Conservation (phyloP, 306 rosid genomes). For the Lupinus albus region DNA sequence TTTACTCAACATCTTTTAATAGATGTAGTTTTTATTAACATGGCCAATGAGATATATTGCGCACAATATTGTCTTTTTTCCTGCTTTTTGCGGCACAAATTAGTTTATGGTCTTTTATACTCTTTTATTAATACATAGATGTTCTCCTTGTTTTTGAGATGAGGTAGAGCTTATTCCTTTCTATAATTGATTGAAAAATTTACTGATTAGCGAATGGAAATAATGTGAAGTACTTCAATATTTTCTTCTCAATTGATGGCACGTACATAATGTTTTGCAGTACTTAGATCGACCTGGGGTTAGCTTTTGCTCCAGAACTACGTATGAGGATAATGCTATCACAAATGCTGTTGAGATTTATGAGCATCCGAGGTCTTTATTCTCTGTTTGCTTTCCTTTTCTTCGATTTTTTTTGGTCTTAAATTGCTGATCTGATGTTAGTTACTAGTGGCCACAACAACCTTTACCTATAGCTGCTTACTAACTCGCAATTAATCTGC, state of each 20-base stretch:
- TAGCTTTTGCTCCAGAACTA: conserved; percentile 82
- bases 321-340: conserved; percentile 82
- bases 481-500: conserved; percentile 35
- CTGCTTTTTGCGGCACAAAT: conserved; percentile 11
- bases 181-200: conserved; percentile 4
- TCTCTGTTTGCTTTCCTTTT: conserved; percentile 8
- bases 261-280: conserved; percentile 47
- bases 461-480: conserved; percentile 10
- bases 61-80: neutral
- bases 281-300: conserved; percentile 81
- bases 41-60: neutral
- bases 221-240: neutral
- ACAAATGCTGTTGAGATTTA: conserved; percentile 88
- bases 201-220: neutral
- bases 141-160: neutral
- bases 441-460: conserved; percentile 2
- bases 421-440: conserved; percentile 25
- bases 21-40: neutral
- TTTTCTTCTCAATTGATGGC: conserved; percentile 20
- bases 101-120: conserved; percentile 2
- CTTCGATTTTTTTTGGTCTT: conserved; percentile 19
- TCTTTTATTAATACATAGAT: neutral
- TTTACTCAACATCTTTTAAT: neutral
- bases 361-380: conserved; percentile 62
- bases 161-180: neutral